Percentiles rank a stretch among this genome's conserved stretches.
Evolutionary conservation across 2,329 filamentous ascomycete species (phyloP).

Genomic region (Phaeophleospora eucalypticola): DNA sequence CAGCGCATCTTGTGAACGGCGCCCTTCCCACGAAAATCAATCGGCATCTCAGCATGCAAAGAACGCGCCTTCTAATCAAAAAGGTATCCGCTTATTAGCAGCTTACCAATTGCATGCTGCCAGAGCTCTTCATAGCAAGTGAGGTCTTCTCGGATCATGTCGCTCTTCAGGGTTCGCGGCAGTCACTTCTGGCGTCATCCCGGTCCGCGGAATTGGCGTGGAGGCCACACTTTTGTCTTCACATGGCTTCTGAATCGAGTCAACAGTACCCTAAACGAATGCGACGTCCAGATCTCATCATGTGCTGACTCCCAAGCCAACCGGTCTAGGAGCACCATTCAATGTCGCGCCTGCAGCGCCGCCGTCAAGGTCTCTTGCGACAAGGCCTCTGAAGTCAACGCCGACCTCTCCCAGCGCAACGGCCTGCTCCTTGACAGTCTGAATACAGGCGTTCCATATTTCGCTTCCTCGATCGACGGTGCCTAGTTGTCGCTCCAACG

Average conservation of each 20-base stretch:
- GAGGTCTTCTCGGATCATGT: no score
- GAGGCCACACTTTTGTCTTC: no score
- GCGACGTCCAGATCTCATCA: no score
- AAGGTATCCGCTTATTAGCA: not conserved
- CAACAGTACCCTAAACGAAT: no score
- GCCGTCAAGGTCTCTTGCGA: conserved; percentile 54
- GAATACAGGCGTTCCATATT: conserved; percentile 79
- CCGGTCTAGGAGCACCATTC: conserved; percentile 3
- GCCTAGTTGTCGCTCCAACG: conserved; percentile 79
- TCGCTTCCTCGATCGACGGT: conserved; percentile 72
- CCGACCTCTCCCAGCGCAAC: conserved; percentile 78
- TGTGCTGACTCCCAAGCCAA: conserved; percentile 16
- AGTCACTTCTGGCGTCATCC: not conserved
- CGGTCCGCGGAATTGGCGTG: conserved; percentile 1
- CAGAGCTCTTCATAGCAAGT: no score
- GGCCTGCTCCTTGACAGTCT: conserved; percentile 75
- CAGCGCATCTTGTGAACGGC: no score
- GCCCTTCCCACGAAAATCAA: no score
- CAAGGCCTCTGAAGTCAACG: conserved; percentile 79
- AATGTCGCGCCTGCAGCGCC: conserved; percentile 1
- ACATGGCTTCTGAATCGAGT: no score
- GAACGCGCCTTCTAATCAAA: no score
- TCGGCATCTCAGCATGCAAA: no score
- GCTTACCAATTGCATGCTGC: no score
- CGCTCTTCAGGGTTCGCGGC: not conserved